Percentiles rank a stretch among this genome's conserved stretches.
phyloP scores from a whole-genome alignment of 441 rosid species.

The Croton laevigatus region DNA sequence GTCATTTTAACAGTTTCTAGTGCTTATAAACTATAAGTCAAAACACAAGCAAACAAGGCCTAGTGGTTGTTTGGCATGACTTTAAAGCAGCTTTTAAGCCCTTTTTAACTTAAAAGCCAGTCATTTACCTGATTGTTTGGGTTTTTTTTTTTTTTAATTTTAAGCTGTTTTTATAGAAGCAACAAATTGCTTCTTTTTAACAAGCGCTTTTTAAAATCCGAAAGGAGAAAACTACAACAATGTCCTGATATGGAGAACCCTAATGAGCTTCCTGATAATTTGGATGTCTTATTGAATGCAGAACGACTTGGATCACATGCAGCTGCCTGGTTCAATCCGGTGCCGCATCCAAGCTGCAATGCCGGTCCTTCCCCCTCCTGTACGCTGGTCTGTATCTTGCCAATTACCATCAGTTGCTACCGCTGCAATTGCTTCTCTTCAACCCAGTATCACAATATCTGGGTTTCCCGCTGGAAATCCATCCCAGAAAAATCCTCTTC shows the following conservation, averaged over 20 bases:
- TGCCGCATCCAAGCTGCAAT: constrained; percentile 97
- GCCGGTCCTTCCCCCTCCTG: constrained; percentile 73
- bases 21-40: too few species aligned
- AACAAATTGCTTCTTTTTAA: too few species aligned
- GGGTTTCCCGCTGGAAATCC: constrained; percentile 42
- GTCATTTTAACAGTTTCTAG: too few species aligned
- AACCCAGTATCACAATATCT: constrained; percentile 43
- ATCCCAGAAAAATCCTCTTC: constrained; percentile 41
- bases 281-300: constrained; percentile 36
- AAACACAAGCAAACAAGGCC: too few species aligned
- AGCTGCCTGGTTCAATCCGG: constrained; percentile 77
- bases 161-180: too few species aligned
- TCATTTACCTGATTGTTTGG: too few species aligned
- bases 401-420: constrained; percentile 67
- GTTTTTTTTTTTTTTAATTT: too few species aligned
- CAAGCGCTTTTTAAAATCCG: too few species aligned
- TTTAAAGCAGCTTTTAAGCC: too few species aligned
- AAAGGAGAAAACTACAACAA: too few species aligned
- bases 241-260: neutral
- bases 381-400: constrained; percentile 59
- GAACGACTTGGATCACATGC: constrained; percentile 93
- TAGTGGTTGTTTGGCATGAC: too few species aligned
- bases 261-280: neutral
- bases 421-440: constrained; percentile 61
- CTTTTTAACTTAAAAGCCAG: too few species aligned